phyloP scores from a whole-genome alignment of 1,284 basidiomycete genomes.

The Polyporus tsugae region DNA sequence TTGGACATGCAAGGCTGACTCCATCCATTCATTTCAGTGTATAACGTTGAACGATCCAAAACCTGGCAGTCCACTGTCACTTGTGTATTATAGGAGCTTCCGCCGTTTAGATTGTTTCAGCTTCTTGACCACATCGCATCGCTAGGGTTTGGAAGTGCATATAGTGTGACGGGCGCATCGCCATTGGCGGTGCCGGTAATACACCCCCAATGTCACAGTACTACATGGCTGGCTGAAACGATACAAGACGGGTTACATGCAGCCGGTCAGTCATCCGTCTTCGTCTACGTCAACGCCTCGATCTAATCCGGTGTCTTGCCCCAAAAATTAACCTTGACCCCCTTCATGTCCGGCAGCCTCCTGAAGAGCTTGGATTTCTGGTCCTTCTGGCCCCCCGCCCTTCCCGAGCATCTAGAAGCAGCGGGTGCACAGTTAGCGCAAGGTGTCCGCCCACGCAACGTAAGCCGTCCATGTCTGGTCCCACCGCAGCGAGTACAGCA shows the following conservation, averaged over 20 bases:
- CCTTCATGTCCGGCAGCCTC: conserved; percentile 20
- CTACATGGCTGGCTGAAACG: background rate
- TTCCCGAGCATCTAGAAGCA: conserved; percentile 21
- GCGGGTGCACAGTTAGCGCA: conserved; percentile 19
- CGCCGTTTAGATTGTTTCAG: background rate
- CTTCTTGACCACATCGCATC: background rate
- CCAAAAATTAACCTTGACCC: conserved; percentile 14
- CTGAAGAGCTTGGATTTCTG: conserved; percentile 14
- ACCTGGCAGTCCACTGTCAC: background rate
- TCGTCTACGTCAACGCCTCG: background rate
- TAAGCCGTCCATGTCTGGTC: conserved; percentile 17
- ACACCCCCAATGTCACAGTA: background rate
- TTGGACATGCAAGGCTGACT: background rate
- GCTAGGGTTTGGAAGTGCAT: background rate
- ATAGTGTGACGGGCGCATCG: background rate
- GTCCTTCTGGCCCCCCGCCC: conserved; percentile 17
- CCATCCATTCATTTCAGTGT: background rate
- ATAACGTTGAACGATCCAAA: background rate
- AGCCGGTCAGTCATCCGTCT: background rate
- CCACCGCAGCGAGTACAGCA: conserved; percentile 18
- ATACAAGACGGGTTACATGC: background rate
- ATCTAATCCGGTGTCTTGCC: conserved; percentile 1
- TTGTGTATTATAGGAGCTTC: conserved; percentile 4
- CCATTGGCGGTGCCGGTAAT: background rate
- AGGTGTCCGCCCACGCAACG: conserved; percentile 16